These are phyloP conservation scores for Pluteus cervinus DNA, from an alignment of 768 basidiomycete species.

Conservation along the genomic window DNA sequence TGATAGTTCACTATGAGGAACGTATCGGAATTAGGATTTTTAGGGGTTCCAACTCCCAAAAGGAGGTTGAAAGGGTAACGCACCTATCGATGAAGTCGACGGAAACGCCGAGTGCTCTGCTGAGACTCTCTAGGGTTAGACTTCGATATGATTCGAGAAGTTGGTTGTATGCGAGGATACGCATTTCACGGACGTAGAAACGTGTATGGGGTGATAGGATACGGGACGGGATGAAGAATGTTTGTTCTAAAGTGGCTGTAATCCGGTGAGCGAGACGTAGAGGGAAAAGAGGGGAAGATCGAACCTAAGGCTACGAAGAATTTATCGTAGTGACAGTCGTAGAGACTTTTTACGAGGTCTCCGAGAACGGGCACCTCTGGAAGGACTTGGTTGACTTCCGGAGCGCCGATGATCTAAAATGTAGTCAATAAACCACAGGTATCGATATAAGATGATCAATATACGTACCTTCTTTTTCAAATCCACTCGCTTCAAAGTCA, in stretches of 20 bases:
- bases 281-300: constrained; percentile 11
- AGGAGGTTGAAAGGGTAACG: constrained; percentile 22
- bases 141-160: constrained; percentile 88
- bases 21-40: too few relatives aligned
- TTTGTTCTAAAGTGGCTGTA: constrained; percentile 82
- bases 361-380: constrained; percentile 79
- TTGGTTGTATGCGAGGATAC: constrained; percentile 89
- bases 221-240: constrained; percentile 81
- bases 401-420: constrained; percentile 68
- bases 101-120: constrained; percentile 84
- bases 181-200: constrained; percentile 93
- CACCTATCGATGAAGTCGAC: constrained; percentile 83
- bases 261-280: constrained; percentile 3
- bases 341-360: constrained; percentile 80
- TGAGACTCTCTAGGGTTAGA: constrained; percentile 82
- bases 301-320: constrained; percentile 87
- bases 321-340: constrained; percentile 91
- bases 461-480: constrained; percentile 79
- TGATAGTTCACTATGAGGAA: constrained; percentile 66
- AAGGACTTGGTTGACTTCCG: constrained; percentile 83
- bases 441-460: background rate
- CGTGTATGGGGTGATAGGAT: constrained; percentile 81
- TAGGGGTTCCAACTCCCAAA: too few relatives aligned
- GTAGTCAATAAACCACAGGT: background rate
- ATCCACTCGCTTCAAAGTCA: constrained; percentile 76